Percentiles rank a stretch among this genome's conserved stretches.
These are phyloP conservation scores for Amphibolis antarctica DNA, from an alignment of 106 monocot species.

Conservation along the genomic window DNA sequence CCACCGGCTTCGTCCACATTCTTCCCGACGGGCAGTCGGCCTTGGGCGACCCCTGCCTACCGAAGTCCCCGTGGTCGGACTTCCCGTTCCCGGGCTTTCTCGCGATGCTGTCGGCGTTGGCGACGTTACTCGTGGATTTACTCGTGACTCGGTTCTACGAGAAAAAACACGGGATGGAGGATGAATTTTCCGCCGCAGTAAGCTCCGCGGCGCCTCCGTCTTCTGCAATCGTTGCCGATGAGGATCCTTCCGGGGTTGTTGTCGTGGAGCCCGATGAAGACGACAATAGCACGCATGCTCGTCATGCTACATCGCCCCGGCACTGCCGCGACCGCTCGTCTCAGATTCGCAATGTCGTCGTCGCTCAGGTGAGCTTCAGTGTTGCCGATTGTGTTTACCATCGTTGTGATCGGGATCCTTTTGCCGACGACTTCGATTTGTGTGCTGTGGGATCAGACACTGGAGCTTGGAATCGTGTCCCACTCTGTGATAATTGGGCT, in stretches of 20 bases:
- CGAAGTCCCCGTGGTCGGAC: constrained; percentile 38
- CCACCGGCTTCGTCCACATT: constrained; percentile 95
- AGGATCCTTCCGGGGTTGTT: constrained; percentile 9
- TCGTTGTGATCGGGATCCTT: background rate
- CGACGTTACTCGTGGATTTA: constrained; percentile 75
- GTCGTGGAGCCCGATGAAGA: background rate
- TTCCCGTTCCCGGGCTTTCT: constrained; percentile 83
- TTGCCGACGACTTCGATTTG: background rate
- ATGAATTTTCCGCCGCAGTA: constrained; percentile 2
- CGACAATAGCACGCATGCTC: constrained; percentile 27
- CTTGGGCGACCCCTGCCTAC: constrained; percentile 49
- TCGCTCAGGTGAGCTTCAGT: constrained; percentile 23
- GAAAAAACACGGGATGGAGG: constrained; percentile 54
- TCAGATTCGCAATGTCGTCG: constrained; percentile 25
- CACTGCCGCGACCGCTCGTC: constrained; percentile 7
- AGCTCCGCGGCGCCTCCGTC: constrained; percentile 15
- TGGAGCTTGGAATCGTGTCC: constrained; percentile 91
- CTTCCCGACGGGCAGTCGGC: constrained; percentile 57
- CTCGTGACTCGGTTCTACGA: constrained; percentile 67
- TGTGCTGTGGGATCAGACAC: constrained; percentile 28
- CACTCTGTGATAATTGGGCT: constrained; percentile 94
- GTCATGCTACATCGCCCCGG: constrained; percentile 13
- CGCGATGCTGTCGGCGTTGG: constrained; percentile 75
- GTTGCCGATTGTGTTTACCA: background rate
- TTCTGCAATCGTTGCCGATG: constrained; percentile 1